A percentile compares a stretch with the other conserved stretches of the same genome.
Conservation (phyloP, 2,329 filamentous ascomycete genomes). For the Cytospora chrysosperma region DNA sequence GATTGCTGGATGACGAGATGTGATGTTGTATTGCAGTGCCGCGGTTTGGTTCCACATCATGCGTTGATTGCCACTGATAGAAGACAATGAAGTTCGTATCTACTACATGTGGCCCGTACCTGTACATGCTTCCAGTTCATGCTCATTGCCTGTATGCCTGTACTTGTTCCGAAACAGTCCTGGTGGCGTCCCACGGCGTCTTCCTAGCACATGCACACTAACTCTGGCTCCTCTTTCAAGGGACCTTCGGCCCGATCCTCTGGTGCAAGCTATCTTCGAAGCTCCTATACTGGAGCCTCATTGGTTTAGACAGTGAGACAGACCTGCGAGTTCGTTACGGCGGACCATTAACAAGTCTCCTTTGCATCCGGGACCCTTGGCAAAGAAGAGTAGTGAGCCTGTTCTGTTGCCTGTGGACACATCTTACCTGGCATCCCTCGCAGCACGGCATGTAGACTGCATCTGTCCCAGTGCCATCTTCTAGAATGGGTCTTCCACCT, state of each 20-base stretch:
- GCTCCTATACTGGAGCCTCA: not conserved
- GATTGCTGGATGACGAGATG: not conserved
- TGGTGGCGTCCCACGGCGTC: not conserved
- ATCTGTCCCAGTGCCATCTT: not conserved
- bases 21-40: not conserved
- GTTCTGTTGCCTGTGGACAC: too few relatives aligned
- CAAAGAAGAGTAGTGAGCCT: not conserved
- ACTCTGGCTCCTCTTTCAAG: not conserved
- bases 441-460: not conserved
- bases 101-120: not conserved
- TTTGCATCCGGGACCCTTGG: not conserved
- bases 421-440: not conserved
- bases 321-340: conserved; percentile 8
- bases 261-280: not conserved
- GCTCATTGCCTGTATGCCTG: not conserved
- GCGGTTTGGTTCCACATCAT: not conserved
- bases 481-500: not conserved
- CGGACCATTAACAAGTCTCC: not conserved
- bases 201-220: not conserved
- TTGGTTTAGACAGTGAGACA: not conserved
- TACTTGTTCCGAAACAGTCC: not conserved
- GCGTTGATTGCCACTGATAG: not conserved
- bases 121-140: not conserved
- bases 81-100: not conserved
- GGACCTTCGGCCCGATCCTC: not conserved